Base-by-base conservation (phyloP, 139 green algal genomes). In the Chlamydomonas sphaeroides region DNA sequence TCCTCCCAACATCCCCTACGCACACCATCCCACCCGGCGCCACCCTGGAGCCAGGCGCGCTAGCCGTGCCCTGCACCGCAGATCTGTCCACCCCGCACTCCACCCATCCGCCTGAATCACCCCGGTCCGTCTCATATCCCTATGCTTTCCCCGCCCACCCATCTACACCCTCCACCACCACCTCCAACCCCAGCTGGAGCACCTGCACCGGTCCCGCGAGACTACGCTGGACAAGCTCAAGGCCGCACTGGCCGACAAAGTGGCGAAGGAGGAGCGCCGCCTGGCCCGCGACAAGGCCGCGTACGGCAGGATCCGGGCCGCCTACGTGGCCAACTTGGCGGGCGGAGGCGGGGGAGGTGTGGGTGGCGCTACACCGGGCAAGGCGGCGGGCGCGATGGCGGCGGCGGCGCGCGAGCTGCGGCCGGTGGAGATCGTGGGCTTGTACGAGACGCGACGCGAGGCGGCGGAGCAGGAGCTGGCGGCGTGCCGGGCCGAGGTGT, bases 401-500 rank as follows among this genome's bases (percentile, higher is more conserved):
- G 87, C 88, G n/a, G 91, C 92, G n/a, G 83, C 89, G 5, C 78
- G 93, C 2, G 92, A 96, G 86, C 82, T 96, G 77, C 84, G 93
- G 56, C 90, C 93, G 0, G 85, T 95, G 23, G 93, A 96, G 86
- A 92, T 96, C 56, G 92, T 95, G 7, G 84, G 89, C 15, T 65
- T 95, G 17, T 96, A 96, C 71, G 93, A 96, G 83, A 68, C 76
- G 23, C 87, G 92, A 68, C 75, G 82, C 17, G 92, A 93, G 82
- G 85, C 70, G 0, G 35, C 88, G 61, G 90, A 95, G 70, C 45
- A 30, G 26, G 92, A 95, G 84, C 78, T 93, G 39, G 80, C 82
- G 3, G 84, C 63, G 30, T 86, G 89, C 59, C 81, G 80, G 36
- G 87, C 88, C 2, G 92, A 96, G 86, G 87, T 94, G 42, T 14